Evolutionary conservation across 1,139 yeast species (phyloP), one percentile per base, ranked within the genome.

Genomic region (Suhomyces terraborum): DNA sequence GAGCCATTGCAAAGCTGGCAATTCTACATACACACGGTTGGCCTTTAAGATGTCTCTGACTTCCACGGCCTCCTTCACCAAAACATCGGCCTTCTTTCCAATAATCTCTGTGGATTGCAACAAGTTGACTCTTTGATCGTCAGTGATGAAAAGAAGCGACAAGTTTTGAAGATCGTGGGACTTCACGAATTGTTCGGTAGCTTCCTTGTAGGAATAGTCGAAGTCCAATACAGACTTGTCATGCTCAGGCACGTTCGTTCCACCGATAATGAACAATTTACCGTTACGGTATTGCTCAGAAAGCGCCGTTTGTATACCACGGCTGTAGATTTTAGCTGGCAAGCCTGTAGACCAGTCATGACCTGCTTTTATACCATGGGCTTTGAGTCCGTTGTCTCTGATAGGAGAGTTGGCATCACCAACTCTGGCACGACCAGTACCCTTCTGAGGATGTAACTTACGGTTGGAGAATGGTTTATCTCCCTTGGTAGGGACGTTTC

Each of bases 371-470:
- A 94, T 83, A 18, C 94, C 97, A 58, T 86, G 82, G 0, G 98
- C 98, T 51, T 86, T 77, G 36, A 93, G 91, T 58, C 96, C 96
- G 57, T 87, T 89, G 58, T 82, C 83, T 67, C 96, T 80, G 41
- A 83, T 86, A 33, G 98, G 98, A 17, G 96, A 88, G 55, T 93
- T 93, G 45, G 88, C 89, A 66, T 89, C 97, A 69, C 98, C 99
- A 46, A 82, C 84, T 73, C 99, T 84, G 42, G 99, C 99, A 48
- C 79, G 76, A 65, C 99, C 99, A 13, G 89, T 70, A 50, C 98
- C 98, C 67, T 93, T 93, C 66, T 93, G 98, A 19, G 89, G 88
- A 41, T 82, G 75, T 52, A 93, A 73, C 62, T 93, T 93, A 58
- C 79, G 77, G 62, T 94, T 80, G 20, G 96, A 86, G 63, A 79